Evolutionary conservation across 352 stramenopile genomes (phyloP), one percentile per base, ranked within the genome.

Genomic region (Phytophthora macrochlamydospora): DNA sequence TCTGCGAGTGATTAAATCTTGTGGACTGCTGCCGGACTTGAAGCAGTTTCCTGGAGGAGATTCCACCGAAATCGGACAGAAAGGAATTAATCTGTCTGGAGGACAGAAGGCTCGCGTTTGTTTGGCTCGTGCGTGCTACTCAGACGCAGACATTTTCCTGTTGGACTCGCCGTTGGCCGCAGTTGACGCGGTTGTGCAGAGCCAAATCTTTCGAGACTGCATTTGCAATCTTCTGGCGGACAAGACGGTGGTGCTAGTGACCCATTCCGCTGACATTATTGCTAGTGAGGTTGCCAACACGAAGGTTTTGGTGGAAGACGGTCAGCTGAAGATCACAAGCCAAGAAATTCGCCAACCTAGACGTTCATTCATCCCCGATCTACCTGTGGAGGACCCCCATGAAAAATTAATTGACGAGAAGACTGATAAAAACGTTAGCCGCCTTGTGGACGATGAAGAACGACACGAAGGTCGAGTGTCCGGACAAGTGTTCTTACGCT

Each of bases 31-130:
- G 0, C 81, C 90, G 14, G 96, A 99, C 62, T 70, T 98, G 2
- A 71, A 75, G 8, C 66, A 94, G 30, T 81, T 99, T 12, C 81
- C 91, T 2, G 76, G 45, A 8, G 94, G 94, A 6, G 95, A 99
- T 60, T 43, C 62, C 53, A 98, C 94, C 2, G 93, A 98, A 71
- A 99, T 99, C 54, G 96, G 95, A 1, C 93, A 98, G 74, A 96
- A 95, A 56, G 96, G 97, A 4, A 85, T 99, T n/a, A 99, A 97
- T 56, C 66, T 99, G 8, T 96, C 76, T 1, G 95, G 96, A 13
- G 96, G 96, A 13, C 95, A 99, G 71, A 98, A 98, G 67, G 82
- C 81, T 4, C 71, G 84, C 24, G 74, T 95, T 2, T 75, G 69
- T 30, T 53, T 95, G 6, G 87, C 87, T 48, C 80, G 87, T 13